Evolutionary conservation across 345 rosid species (phyloP).

Genomic region (Bruguiera sexangula): DNA sequence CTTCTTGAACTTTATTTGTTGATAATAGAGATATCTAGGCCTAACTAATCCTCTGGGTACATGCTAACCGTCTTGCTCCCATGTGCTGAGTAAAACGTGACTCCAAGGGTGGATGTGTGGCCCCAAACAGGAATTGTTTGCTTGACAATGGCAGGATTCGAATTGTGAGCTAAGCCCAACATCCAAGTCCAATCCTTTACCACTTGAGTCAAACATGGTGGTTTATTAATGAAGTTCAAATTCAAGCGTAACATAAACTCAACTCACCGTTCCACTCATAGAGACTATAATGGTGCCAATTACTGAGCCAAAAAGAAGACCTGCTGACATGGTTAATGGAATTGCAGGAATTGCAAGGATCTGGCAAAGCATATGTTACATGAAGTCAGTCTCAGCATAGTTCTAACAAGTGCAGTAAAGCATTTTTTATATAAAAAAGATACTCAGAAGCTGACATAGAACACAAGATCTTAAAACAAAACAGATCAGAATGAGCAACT

Average conservation of each 20-base stretch:
- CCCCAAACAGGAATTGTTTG: too few relatives aligned
- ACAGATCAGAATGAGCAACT: too few relatives aligned
- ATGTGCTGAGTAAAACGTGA: too few relatives aligned
- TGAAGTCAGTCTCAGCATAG: conserved; percentile 10
- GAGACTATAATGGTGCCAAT: conserved; percentile 92
- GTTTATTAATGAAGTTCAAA: too few relatives aligned
- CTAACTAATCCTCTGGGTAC: too few relatives aligned
- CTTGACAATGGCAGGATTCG: too few relatives aligned
- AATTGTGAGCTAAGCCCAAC: too few relatives aligned
- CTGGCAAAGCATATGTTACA: conserved; percentile 33
- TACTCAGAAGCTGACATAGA: conserved; percentile 4
- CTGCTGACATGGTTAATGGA: conserved; percentile 97
- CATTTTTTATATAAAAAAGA: neutral
- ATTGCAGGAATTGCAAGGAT: conserved; percentile 93
- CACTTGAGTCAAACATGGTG: too few relatives aligned
- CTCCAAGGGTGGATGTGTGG: too few relatives aligned
- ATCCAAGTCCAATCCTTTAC: too few relatives aligned
- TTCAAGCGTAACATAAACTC: neutral
- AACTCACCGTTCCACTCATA: conserved; percentile 94
- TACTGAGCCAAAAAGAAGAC: conserved; percentile 89
- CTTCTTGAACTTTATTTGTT: neutral
- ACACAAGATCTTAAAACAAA: neutral
- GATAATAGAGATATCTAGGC: too few relatives aligned
- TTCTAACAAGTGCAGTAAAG: neutral
- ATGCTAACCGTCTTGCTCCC: too few relatives aligned